These are phyloP conservation scores for Boletellus ananiceps DNA, from an alignment of 768 basidiomycete genomes.

Conservation along the genomic window DNA sequence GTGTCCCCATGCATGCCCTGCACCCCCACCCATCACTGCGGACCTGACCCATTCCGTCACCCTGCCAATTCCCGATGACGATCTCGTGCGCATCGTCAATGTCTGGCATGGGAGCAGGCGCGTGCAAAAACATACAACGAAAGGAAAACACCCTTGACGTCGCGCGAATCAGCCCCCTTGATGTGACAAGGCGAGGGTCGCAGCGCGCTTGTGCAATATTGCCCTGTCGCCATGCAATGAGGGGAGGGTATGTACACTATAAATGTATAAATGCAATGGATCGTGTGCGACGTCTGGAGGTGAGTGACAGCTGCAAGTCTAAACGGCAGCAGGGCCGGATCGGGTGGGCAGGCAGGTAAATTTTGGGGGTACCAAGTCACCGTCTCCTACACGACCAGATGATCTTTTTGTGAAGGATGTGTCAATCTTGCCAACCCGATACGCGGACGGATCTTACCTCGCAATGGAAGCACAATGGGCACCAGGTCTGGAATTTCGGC, in stretches of 20 bases:
- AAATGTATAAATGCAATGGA: conserved; percentile 22
- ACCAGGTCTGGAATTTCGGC: conserved; percentile 70
- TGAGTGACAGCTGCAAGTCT: conserved; percentile 5
- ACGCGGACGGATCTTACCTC: conserved; percentile 47
- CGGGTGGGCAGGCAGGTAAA: conserved; percentile 1
- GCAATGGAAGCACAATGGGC: conserved; percentile 68
- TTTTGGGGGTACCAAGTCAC: not conserved
- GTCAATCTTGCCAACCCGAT: conserved; percentile 4
- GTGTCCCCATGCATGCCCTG: conserved; percentile 10
- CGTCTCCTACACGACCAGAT: conserved; percentile 23
- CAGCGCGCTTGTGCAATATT: conserved; percentile 8
- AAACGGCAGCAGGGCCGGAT: not conserved
- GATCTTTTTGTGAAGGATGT: conserved; percentile 16
- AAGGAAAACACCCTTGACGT: conserved; percentile 11
- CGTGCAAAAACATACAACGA: conserved; percentile 1
- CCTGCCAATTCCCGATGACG: conserved; percentile 22
- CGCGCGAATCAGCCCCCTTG: conserved; percentile 21
- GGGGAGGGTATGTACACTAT: conserved; percentile 24
- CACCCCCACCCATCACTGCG: conserved; percentile 24
- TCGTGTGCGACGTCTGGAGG: not conserved
- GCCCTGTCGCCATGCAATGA: conserved; percentile 21
- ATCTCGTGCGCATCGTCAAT: conserved; percentile 19
- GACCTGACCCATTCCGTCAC: conserved; percentile 11
- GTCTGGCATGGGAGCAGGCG: conserved; percentile 5
- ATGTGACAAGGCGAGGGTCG: conserved; percentile 12